phyloP scores from a whole-genome alignment of 208 protist species.

The Crithidia bombi region DNA sequence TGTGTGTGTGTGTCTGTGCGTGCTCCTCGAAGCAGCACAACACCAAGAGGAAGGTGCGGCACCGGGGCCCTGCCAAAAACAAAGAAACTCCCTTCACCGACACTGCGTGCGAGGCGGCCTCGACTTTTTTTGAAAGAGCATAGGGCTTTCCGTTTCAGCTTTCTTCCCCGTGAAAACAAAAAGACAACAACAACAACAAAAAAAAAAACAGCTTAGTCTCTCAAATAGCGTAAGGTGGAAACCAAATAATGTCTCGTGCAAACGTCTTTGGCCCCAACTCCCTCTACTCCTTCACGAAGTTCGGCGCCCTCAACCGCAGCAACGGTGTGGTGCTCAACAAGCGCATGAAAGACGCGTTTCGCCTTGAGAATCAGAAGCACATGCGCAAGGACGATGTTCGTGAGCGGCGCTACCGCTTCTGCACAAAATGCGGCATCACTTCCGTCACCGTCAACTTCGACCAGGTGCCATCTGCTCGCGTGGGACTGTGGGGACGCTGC shows the following conservation, averaged over 20 bases:
- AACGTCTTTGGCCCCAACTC: constrained; percentile 83
- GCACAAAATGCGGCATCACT: constrained; percentile 84
- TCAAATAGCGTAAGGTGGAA: background rate
- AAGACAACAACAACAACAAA: too few species aligned
- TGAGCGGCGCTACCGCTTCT: constrained; percentile 83
- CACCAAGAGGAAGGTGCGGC: too few species aligned
- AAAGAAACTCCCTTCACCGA: too few species aligned
- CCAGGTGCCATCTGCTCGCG: constrained; percentile 75
- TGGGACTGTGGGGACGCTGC: constrained; percentile 88
- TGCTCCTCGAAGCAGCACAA: too few species aligned
- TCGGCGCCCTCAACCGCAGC: constrained; percentile 67
- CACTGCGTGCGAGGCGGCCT: too few species aligned
- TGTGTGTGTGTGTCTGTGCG: too few species aligned
- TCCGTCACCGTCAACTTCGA: constrained; percentile 89
- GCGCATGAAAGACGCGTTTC: constrained; percentile 80
- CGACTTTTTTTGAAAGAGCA: too few species aligned
- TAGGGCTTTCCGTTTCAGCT: too few species aligned
- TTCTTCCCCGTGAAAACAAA: too few species aligned
- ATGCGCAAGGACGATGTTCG: constrained; percentile 71
- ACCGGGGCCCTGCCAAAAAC: too few species aligned
- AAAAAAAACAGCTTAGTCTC: too few species aligned
- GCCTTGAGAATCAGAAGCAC: constrained; percentile 84
- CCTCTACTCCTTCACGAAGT: constrained; percentile 87
- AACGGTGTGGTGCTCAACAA: constrained; percentile 52
- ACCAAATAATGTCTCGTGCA: constrained; percentile 67